Evolutionary conservation across 768 basidiomycete genomes (phyloP), one percentile per base, ranked within the genome.

Genomic region (Plicaturopsis crispa): DNA sequence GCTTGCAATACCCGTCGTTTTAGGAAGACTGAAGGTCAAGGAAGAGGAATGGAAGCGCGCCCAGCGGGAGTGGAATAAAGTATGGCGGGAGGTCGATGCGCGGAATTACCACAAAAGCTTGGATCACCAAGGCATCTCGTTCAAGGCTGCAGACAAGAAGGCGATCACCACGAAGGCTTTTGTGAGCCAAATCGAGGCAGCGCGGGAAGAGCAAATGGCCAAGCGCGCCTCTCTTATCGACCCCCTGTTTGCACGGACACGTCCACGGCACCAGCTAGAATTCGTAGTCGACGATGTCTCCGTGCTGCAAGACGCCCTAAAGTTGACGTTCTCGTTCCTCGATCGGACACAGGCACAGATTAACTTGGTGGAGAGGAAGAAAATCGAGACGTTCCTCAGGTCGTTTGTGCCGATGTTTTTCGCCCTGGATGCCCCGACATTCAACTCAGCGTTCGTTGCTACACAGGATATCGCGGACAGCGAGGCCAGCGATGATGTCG

Each of bases 21-120:
- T 99, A 6, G 65, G 73, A 33, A 77, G 96, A 5, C 64, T 99
- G 42, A 96, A 96, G 64, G 83, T 85, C 59, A 98, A 98, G 63
- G 94, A 98, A 55, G 91, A 91, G 44, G 94, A 98, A 56, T 99
- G 96, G 96, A 96, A 92, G 62, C 74, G 91, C 16, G 94, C 91
- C 13, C 91, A 96, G 57, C 62, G 91, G 37, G 96, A 96, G 62
- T 99, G 96, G 96, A 97, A 97, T 64, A 88, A 94, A 57, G 86
- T 97, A 36, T 99, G 96, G 96, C 67, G 93, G 36, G 94, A 96
- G 62, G 89, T 94, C 20, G 90, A 98, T 50, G 87, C 88, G 19
- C 73, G 87, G 49, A 98, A 98, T 62, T 97, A 87, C 54, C 75
- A 80, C 61, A 92, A 91, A 67, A 84, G 86, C 37, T 71, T 98